Percentiles rank a stretch among this genome's conserved stretches.
phyloP scores from a whole-genome alignment of 352 stramenopile genomes.

The Phytophthora multivora region DNA sequence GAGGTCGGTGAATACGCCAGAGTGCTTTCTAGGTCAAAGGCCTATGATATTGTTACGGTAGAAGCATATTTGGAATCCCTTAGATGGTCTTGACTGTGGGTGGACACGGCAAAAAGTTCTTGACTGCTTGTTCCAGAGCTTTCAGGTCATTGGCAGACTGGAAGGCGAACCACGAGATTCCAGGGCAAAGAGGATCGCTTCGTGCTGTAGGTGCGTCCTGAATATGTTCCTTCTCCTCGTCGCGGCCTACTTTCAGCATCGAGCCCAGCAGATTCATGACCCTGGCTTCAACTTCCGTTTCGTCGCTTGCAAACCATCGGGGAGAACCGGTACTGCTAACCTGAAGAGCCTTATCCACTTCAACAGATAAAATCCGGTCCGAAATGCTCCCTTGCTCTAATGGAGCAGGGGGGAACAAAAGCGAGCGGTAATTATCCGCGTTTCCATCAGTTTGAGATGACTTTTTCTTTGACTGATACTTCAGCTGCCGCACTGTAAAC shows the following conservation, averaged over 20 bases:
- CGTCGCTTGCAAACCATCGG: slow-evolving; percentile 10
- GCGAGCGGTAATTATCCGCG: slow-evolving; percentile 12
- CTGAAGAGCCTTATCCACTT: slow-evolving; percentile 7
- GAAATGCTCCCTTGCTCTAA: slow-evolving; percentile 1
- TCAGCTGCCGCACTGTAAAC: slow-evolving; percentile 36
- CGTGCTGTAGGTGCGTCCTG: background rate
- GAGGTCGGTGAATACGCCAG: too few species aligned
- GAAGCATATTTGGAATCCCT: too few species aligned
- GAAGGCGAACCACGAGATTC: slow-evolving; percentile 40
- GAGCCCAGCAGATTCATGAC: slow-evolving; percentile 10
- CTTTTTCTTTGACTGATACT: slow-evolving; percentile 26
- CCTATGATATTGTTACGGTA: too few species aligned
- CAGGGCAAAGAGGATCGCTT: background rate
- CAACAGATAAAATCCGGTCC: slow-evolving; percentile 4
- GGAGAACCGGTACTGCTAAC: background rate
- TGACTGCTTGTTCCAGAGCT: slow-evolving; percentile 27
- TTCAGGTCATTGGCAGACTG: slow-evolving; percentile 20
- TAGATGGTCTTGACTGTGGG: slow-evolving; percentile 2
- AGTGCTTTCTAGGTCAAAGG: too few species aligned
- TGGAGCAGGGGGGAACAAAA: slow-evolving; percentile 23
- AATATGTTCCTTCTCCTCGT: background rate
- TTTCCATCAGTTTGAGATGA: background rate
- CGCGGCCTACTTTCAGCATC: slow-evolving; percentile 6
- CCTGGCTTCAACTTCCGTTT: slow-evolving; percentile 13
- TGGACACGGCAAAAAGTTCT: slow-evolving; percentile 19